phyloP scores from a whole-genome alignment of 2,329 filamentous ascomycete genomes.

The Herpotrichia juniperi region DNA sequence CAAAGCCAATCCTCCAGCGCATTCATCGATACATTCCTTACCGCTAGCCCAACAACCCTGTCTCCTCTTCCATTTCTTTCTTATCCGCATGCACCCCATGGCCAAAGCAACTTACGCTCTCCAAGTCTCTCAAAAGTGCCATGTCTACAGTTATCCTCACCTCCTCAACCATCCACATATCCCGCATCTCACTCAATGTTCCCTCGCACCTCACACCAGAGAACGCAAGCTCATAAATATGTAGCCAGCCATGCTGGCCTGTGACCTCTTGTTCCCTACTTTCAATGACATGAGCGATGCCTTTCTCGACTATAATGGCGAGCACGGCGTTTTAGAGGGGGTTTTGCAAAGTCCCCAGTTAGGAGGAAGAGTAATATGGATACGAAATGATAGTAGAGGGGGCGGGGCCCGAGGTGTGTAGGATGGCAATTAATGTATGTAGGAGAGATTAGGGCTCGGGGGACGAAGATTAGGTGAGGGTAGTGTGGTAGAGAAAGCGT shows the following conservation, averaged over 20 bases:
- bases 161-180: neutral
- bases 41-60: neutral
- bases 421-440: too few relatives aligned
- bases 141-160: neutral
- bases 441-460: too few relatives aligned
- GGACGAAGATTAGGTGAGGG: too few relatives aligned
- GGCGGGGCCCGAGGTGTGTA: too few relatives aligned
- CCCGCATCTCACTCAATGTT: neutral
- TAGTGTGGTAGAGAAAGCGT: too few relatives aligned
- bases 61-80: neutral
- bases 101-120: neutral
- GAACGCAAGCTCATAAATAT: neutral
- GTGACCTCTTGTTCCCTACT: neutral
- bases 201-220: neutral
- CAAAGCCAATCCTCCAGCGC: conserved; percentile 5
- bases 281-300: neutral
- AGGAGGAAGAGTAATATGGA: too few relatives aligned
- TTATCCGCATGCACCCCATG: too few relatives aligned
- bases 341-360: neutral
- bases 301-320: neutral
- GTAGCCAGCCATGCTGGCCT: neutral
- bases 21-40: conserved; percentile 3
- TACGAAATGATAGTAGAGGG: too few relatives aligned
- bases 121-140: too few relatives aligned
- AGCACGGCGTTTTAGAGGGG: neutral